Percentiles rank a stretch among this genome's conserved stretches.
Evolutionary conservation across 768 basidiomycete genomes (phyloP).

Genomic region (Hebeloma cylindrosporum): DNA sequence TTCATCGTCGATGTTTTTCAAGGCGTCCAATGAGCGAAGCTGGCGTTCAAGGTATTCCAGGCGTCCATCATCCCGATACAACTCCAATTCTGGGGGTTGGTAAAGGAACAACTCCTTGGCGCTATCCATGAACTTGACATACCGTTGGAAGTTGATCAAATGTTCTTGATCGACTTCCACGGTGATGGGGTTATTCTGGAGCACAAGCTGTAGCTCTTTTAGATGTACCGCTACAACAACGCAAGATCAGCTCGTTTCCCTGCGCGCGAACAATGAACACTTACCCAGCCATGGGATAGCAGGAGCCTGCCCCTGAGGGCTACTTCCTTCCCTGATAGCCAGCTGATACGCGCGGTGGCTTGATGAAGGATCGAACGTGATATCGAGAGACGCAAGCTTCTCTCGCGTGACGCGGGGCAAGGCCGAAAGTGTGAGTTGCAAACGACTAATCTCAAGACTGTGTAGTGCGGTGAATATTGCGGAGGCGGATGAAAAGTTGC

Average conservation of each 20-base stretch:
- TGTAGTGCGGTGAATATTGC: conserved; percentile 43
- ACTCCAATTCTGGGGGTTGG: conserved; percentile 32
- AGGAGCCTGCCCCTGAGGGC: conserved; percentile 19
- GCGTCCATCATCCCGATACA: conserved; percentile 28
- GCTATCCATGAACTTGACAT: conserved; percentile 35
- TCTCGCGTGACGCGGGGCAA: conserved; percentile 29
- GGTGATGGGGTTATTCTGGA: conserved; percentile 28
- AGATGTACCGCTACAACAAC: conserved; percentile 35
- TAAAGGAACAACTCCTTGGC: conserved; percentile 33
- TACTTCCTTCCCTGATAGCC: conserved; percentile 25
- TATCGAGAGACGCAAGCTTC: conserved; percentile 32
- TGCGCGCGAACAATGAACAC: conserved; percentile 3
- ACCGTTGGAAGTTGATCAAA: conserved; percentile 45
- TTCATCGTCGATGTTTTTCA: too few relatives aligned
- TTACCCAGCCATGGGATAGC: conserved; percentile 44
- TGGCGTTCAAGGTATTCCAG: conserved; percentile 41
- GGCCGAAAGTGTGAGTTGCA: conserved; percentile 33
- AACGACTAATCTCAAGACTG: conserved; percentile 36
- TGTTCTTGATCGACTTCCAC: conserved; percentile 29
- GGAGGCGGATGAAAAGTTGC: conserved; percentile 43
- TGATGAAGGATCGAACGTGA: conserved; percentile 31
- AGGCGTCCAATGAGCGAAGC: too few relatives aligned
- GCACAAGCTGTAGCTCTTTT: conserved; percentile 32
- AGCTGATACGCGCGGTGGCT: conserved; percentile 39
- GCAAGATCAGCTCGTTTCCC: not conserved